Base-by-base conservation (phyloP, 495 filamentous ascomycete species). In the Friedmanniomyces endolithicus region DNA sequence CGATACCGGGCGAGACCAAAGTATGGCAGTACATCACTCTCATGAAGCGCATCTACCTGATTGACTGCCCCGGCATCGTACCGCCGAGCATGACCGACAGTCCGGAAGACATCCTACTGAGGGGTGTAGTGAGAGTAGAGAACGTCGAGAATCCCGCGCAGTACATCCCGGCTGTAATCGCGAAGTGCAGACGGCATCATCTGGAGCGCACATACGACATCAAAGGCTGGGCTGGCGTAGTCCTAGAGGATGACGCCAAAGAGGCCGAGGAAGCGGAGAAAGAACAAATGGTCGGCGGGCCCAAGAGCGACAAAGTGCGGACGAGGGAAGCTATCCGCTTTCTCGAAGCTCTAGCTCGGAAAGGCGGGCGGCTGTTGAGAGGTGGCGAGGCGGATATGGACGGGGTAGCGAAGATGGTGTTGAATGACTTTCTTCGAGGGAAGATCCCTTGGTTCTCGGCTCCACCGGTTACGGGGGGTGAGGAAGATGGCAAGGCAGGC, bases 21-120 rank as follows among this genome's bases (percentile, higher is more conserved):
- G 84, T 96, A 12, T 97, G 89, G 89, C 89, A 98, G 68, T 97
- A 95, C 60, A 85, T 98, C 55, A 96, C 90, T 0, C 69, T 98
- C 50, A 97, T 95, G 89, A 90, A 88, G 68, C 76, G 94, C 48
- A 96, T 98, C 41, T 97, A 95, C 66, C 75, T 98, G 50, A 96
- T 97, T 61, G 92, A 97, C 64, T 96, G 92, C 63, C 92, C 92
- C 34, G 92, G 92, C 62, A 87, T 98, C 25, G 92, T 96, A 9
- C 90, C 92, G 8, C 89, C 92, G 1, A 90, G 82, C 60, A 74
- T 74, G 44, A 78, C 79, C 41, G 90, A 96, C 62, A 86, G 82
- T 0, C 82, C 86, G 41, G 78, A 87, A 65, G 90, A 95, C 58
- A 87, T 97, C 52, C 74, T 98, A n/a, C 79, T 98, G 35, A 78